A percentile compares a stretch with the other conserved stretches of the same genome.
phyloP scores from a whole-genome alignment of 2,329 filamentous ascomycete species.

The Xylaria arbuscula region DNA sequence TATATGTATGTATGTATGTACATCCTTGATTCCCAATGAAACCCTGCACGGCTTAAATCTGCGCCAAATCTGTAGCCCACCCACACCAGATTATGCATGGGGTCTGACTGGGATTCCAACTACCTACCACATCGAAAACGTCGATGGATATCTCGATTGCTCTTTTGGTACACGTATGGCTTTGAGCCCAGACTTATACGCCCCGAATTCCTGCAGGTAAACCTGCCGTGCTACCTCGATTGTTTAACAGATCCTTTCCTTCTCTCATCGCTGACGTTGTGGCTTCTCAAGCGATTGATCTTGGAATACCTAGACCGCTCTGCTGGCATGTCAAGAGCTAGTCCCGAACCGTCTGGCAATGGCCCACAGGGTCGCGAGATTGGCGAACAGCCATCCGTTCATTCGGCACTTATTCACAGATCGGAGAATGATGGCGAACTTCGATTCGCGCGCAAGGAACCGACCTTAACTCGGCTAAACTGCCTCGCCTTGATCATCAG shows the following conservation, averaged over 20 bases:
- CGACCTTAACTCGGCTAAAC: conserved; percentile 44
- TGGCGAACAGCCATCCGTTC: conserved; percentile 33
- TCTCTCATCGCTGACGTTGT: background rate
- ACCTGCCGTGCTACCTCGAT: conserved; percentile 5
- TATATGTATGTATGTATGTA: no score
- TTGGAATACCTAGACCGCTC: conserved; percentile 40
- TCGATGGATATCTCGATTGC: conserved; percentile 5
- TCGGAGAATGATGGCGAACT: conserved; percentile 18
- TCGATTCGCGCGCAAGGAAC: conserved; percentile 16
- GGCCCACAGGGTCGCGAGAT: conserved; percentile 24
- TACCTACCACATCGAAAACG: conserved; percentile 15
- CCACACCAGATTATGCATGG: conserved; percentile 6
- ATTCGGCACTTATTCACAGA: conserved; percentile 32
- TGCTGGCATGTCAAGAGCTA: conserved; percentile 38
- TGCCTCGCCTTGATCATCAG: conserved; percentile 58
- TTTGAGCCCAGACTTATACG: background rate
- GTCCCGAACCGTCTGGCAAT: conserved; percentile 28
- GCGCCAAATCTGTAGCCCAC: conserved; percentile 15
- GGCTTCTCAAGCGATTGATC: conserved; percentile 15
- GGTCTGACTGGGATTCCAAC: conserved; percentile 12
- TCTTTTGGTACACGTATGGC: conserved; percentile 3
- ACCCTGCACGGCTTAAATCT: conserved; percentile 1
- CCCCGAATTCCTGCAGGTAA: background rate
- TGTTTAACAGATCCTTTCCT: background rate
- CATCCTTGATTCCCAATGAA: conserved; percentile 16